phyloP scores from a whole-genome alignment of 345 rosid species.

The Combretum micranthum region DNA sequence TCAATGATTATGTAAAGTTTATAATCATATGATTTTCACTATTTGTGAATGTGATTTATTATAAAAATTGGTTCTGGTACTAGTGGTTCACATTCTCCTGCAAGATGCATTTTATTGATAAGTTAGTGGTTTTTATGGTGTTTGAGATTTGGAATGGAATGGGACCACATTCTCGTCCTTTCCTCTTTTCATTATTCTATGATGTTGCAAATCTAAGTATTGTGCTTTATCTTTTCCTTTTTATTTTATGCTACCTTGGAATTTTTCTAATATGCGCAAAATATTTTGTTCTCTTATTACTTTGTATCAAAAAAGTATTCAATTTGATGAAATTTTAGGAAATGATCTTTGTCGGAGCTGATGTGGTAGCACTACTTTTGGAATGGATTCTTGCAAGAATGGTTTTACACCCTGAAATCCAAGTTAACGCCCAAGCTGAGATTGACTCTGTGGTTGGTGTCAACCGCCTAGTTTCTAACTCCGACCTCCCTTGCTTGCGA shows the following conservation, averaged over 20 bases:
- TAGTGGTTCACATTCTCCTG: no score
- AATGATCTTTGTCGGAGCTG: constrained; percentile 62
- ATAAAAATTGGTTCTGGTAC: no score
- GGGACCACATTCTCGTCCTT: no score
- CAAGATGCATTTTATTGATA: no score
- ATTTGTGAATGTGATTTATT: no score
- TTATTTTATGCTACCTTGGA: no score
- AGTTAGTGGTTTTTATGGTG: no score
- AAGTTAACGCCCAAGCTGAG: constrained; percentile 54
- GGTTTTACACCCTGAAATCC: constrained; percentile 51
- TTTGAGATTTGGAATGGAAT: no score
- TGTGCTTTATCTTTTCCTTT: background rate
- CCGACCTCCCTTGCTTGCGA: constrained; percentile 48
- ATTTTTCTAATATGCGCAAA: background rate
- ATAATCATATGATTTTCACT: no score
- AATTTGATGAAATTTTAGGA: constrained; percentile 41
- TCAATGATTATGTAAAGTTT: no score
- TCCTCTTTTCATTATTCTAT: constrained; percentile 7
- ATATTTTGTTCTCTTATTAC: background rate
- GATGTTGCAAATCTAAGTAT: constrained; percentile 20
- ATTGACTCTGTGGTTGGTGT: constrained; percentile 36
- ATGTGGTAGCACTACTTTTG: constrained; percentile 46
- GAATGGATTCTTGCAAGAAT: constrained; percentile 67
- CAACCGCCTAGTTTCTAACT: constrained; percentile 28
- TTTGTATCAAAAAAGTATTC: background rate